These are phyloP conservation scores for Physcomitrium patens DNA, from an alignment of 225 moss, liverwort and hornwort genomes.

Conservation along the genomic window DNA sequence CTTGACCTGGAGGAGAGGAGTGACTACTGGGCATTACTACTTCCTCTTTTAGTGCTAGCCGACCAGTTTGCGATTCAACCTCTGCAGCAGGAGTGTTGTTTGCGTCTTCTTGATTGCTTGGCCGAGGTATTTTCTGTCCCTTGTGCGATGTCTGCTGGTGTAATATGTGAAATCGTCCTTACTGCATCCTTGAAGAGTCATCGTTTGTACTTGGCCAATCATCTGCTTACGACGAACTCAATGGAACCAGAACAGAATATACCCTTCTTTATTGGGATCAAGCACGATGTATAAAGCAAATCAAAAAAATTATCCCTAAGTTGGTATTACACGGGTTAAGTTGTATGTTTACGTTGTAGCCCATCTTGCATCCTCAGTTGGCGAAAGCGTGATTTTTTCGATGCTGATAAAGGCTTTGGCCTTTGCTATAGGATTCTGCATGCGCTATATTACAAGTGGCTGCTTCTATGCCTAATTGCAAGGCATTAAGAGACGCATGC, in stretches of 20 bases:
- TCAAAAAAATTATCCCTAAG: not conserved
- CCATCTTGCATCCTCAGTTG: slow-evolving; percentile 8
- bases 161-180: slow-evolving; percentile 14
- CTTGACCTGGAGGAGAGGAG: slow-evolving; percentile 62
- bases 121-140: slow-evolving; percentile 62
- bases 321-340: not conserved
- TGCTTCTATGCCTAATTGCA: slow-evolving; percentile 76
- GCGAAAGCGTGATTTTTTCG: slow-evolving; percentile 8
- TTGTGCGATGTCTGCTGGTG: slow-evolving; percentile 12
- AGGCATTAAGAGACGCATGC: slow-evolving; percentile 74
- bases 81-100: slow-evolving; percentile 75
- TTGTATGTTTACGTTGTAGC: slow-evolving; percentile 26
- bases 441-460: slow-evolving; percentile 82
- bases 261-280: not conserved
- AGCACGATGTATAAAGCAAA: not conserved
- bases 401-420: not conserved
- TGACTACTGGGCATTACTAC: slow-evolving; percentile 67
- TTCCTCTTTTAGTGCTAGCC: slow-evolving; percentile 82
- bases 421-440: slow-evolving; percentile 71
- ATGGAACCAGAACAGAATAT: not conserved
- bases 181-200: not conserved
- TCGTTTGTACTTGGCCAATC: not conserved
- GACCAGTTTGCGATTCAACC: slow-evolving; percentile 84
- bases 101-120: slow-evolving; percentile 67
- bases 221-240: not conserved